Evolutionary conservation across 1,139 yeast species (phyloP), one percentile per base, ranked within the genome.

Genomic region (Lodderomyces beijingensis): DNA sequence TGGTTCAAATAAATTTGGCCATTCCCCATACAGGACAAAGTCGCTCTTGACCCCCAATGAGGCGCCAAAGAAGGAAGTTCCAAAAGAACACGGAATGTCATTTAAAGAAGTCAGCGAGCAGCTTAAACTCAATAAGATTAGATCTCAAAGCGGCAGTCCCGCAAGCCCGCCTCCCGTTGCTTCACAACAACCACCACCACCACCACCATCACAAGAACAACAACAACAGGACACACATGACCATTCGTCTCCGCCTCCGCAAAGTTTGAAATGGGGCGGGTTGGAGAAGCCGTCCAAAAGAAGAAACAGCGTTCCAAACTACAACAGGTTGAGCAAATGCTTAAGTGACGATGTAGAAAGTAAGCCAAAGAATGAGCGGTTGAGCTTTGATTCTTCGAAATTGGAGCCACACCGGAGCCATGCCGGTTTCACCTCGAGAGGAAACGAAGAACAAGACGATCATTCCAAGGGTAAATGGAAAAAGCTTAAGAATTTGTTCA

Each of bases 11-110:
- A 48, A 55, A 3, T 67, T 66, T 47, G 73, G 70, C 0, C 45
- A 50, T 4, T 53, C 57, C 6, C 69, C 72, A 2, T 64, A 59
- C 44, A 65, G 64, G 38, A 66, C 73, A 10, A 67, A 65, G 44
- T 65, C 72, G 8, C 41, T 68, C 39, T 49, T 68, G 23, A 57
- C 48, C 4, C 70, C 73, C 2, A 45, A 58, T 2, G 56, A 51
- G 30, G 40, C 42, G 28, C 8, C 15, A 18, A 27, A 30, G 8
- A 13, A 25, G 12, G 26, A 24, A 15, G 15, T 13, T 2, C 39
- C 50, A 3, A 41, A 46, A 31, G 34, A 38, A 15, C 49, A 57
- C 1, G 53, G 55, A 4, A 35, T 63, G 23, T 55, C 70, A 7
- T 63, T 59, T 40, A 62, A 59, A 37, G 71, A 66, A 34, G 47